Evolutionary conservation across 2,329 filamentous ascomycete genomes (phyloP).

Genomic region (Dothistroma pini): DNA sequence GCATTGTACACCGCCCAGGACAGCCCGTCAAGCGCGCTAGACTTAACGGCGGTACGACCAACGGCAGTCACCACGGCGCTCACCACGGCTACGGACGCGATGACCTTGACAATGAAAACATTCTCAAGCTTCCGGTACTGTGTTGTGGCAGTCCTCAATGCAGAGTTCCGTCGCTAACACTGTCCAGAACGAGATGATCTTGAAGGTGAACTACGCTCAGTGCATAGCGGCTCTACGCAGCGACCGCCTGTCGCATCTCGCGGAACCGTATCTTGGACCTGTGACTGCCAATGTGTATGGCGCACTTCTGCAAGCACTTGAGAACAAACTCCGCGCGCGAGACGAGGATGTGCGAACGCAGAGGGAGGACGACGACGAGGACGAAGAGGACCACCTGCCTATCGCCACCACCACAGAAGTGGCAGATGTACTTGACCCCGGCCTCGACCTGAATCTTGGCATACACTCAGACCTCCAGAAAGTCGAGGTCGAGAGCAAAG

Average conservation of each 20-base stretch:
- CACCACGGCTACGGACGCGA: constrained; percentile 26
- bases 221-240: constrained; percentile 80
- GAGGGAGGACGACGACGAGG: constrained; percentile 45
- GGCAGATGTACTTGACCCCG: constrained; percentile 39
- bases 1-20: constrained; percentile 25
- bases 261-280: constrained; percentile 65
- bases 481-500: constrained; percentile 22
- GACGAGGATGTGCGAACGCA: constrained; percentile 50
- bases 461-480: constrained; percentile 26
- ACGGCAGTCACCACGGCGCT: constrained; percentile 32
- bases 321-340: constrained; percentile 65
- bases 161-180: constrained; percentile 25
- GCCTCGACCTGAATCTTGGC: constrained; percentile 38
- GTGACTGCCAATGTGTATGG: constrained; percentile 76
- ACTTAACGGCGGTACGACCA: constrained; percentile 31
- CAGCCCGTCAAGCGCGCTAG: constrained; percentile 32
- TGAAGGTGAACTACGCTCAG: constrained; percentile 82
- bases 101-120: constrained; percentile 24
- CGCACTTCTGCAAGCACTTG: constrained; percentile 66
- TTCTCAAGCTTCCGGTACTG: constrained; percentile 36
- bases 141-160: constrained; percentile 22
- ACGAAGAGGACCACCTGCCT: constrained; percentile 37
- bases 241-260: constrained; percentile 69
- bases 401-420: constrained; percentile 42
- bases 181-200: constrained; percentile 63